phyloP scores from a whole-genome alignment of 108 stramenopile genomes.

The Conticribra guillardii region DNA sequence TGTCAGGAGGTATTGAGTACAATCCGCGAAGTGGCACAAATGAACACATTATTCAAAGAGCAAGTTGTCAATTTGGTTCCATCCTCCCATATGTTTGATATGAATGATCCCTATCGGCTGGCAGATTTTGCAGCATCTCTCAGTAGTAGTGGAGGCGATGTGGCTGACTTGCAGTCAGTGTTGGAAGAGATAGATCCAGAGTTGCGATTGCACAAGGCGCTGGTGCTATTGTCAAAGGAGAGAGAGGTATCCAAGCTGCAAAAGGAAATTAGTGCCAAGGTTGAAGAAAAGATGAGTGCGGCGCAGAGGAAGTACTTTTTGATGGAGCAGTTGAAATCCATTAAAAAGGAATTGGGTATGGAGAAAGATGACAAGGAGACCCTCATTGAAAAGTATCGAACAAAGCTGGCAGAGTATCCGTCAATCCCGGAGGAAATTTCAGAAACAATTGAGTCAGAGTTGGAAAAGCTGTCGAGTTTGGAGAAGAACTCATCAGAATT shows the following conservation, averaged over 20 bases:
- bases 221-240: constrained; percentile 91
- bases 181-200: constrained; percentile 93
- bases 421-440: constrained; percentile 76
- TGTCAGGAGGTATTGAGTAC: constrained; percentile 94
- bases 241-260: constrained; percentile 90
- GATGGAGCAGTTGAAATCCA: constrained; percentile 97
- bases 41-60: constrained; percentile 94
- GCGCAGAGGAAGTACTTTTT: constrained; percentile 95
- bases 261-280: constrained; percentile 92
- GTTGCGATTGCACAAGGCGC: constrained; percentile 85
- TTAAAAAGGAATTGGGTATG: constrained; percentile 99
- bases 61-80: constrained; percentile 75
- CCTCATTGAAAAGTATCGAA: constrained; percentile 88
- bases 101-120: constrained; percentile 93
- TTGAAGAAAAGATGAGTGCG: constrained; percentile 95
- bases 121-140: constrained; percentile 95
- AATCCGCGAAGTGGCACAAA: constrained; percentile 92
- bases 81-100: constrained; percentile 71
- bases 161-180: constrained; percentile 91
- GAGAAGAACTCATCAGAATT: constrained; percentile 98
- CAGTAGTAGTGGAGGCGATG: constrained; percentile 74
- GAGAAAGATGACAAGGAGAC: constrained; percentile 98
- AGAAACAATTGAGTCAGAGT: constrained; percentile 84
- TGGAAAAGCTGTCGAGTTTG: constrained; percentile 89
- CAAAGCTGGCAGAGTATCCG: constrained; percentile 72